These are phyloP conservation scores for Kentomonas sorsogonicus DNA, from an alignment of 208 protist species.

Conservation along the genomic window DNA sequence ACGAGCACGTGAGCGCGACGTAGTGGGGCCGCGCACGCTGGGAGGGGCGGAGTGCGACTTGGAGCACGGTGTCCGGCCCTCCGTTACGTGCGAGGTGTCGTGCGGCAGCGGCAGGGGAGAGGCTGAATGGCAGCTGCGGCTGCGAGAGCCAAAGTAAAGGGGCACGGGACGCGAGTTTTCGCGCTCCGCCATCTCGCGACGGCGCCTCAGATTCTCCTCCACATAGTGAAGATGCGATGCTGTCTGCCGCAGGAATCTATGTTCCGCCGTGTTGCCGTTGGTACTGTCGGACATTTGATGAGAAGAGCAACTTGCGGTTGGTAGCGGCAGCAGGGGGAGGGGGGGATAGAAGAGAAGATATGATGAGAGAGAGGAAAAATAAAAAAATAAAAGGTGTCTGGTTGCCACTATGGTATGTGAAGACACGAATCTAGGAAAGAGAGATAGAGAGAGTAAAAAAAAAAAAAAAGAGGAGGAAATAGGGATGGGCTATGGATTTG, in stretches of 20 bases:
- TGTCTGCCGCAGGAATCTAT: slow-evolving; percentile 53
- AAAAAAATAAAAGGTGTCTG: slow-evolving; percentile 11
- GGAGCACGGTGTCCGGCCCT: too few species aligned
- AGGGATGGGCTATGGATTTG: not conserved
- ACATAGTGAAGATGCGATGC: slow-evolving; percentile 63
- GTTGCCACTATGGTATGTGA: not conserved
- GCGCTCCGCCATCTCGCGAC: slow-evolving; percentile 41
- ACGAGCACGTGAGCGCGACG: not conserved
- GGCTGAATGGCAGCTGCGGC: not conserved
- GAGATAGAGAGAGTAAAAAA: not conserved
- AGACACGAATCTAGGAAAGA: not conserved
- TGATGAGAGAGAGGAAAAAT: not conserved
- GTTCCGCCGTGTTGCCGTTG: not conserved
- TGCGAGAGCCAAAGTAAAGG: slow-evolving; percentile 57
- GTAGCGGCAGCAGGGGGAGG: too few species aligned
- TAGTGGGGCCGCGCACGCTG: too few species aligned
- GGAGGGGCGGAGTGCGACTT: too few species aligned
- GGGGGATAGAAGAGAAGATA: slow-evolving; percentile 8
- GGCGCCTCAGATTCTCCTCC: slow-evolving; percentile 54
- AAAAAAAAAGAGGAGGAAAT: not conserved
- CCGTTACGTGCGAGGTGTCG: slow-evolving; percentile 6
- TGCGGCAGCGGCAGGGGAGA: slow-evolving; percentile 1
- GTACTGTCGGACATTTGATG: not conserved
- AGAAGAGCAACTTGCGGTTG: too few species aligned
- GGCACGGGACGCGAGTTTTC: slow-evolving; percentile 35